Conservation (phyloP, 2,329 filamentous ascomycete genomes). For the Mycosphaerelloides madeirae region DNA sequence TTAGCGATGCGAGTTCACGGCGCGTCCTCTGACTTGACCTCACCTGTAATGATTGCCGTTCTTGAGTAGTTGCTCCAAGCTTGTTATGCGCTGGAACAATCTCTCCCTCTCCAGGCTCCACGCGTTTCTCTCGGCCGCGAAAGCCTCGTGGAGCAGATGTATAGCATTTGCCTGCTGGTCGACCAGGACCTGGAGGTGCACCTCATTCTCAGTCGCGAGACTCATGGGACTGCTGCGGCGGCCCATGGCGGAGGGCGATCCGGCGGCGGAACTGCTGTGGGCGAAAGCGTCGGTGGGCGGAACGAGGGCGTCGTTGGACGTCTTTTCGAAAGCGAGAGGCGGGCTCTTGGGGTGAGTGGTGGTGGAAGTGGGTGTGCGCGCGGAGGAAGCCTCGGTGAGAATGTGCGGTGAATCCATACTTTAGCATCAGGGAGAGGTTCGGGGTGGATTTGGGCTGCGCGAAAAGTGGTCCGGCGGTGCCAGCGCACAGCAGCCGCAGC, state of each 20-base stretch:
- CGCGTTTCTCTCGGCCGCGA: constrained; percentile 32
- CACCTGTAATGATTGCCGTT: constrained; percentile 33
- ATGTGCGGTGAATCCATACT: neutral
- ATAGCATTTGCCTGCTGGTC: constrained; percentile 33
- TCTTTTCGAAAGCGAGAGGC: constrained; percentile 33
- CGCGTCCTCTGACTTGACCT: constrained; percentile 2
- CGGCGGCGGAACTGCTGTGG: constrained; percentile 11
- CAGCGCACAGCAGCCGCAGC: too few species aligned
- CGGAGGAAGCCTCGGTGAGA: neutral
- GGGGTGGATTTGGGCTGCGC: too few species aligned
- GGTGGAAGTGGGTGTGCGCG: neutral
- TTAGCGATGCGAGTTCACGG: constrained; percentile 5
- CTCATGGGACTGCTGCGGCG: constrained; percentile 16
- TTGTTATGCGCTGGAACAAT: constrained; percentile 31
- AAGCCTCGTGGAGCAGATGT: constrained; percentile 30
- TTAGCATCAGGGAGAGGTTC: neutral
- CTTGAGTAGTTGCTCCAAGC: constrained; percentile 32
- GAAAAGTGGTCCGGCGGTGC: too few species aligned
- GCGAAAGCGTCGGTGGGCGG: constrained; percentile 17
- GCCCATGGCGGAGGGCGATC: constrained; percentile 20
- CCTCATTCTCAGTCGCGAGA: constrained; percentile 14
- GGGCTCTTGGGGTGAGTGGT: constrained; percentile 29
- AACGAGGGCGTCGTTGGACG: constrained; percentile 33
- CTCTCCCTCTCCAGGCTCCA: constrained; percentile 32
- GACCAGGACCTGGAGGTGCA: constrained; percentile 30